Evolutionary conservation across 768 basidiomycete species (phyloP), one percentile per base, ranked within the genome.

Genomic region (Termitomyces sp.): DNA sequence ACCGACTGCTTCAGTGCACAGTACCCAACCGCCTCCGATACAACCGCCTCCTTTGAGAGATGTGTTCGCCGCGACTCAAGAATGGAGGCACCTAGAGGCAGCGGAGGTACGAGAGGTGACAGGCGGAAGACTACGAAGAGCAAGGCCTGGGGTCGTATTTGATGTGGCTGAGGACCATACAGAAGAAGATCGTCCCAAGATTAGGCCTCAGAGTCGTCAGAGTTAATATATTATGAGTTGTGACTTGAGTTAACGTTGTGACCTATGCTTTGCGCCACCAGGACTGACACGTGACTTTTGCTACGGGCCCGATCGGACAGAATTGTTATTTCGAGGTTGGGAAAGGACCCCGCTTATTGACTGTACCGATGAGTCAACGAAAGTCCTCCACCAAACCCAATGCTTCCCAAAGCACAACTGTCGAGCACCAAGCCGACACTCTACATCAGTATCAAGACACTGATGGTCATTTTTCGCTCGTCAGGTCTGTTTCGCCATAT

Each of bases 401-500:
- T 59, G 64, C 61, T 20, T 53, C 66, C n/a, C 60, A 70, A 57
- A 59, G 56, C 17, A 54, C 66, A 29, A 45, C 47, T 43, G 67
- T 42, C 20, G 66, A 73, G 50, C 67, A 67, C 47, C 71, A 73
- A 43, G 68, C 70, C 20, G 71, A 83, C 51, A 84, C 81, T 56
- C 78, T 96, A 51, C 89, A 89, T 68, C 88, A 94, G 69, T 96
- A 96, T 71, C 78, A 89, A 66, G 88, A 95, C 64, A 89, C 91
- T 29, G 89, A 95, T 61, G 94, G 97, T 25, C 97, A 99, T 77
- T 99, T 99, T 76, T 95, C 94, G 25, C 86, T 99, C 58, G 97
- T 98, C 74, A 88, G 96, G 96, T 96, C 71, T 61, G 73, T 56
- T 65, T 45, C 49, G 46, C 45, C 56, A 59, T 63, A 52, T 60